A percentile compares a stretch with the other conserved stretches of the same genome.
Conservation (phyloP, 2,329 filamentous ascomycete species). For the Penicillium sp. region DNA sequence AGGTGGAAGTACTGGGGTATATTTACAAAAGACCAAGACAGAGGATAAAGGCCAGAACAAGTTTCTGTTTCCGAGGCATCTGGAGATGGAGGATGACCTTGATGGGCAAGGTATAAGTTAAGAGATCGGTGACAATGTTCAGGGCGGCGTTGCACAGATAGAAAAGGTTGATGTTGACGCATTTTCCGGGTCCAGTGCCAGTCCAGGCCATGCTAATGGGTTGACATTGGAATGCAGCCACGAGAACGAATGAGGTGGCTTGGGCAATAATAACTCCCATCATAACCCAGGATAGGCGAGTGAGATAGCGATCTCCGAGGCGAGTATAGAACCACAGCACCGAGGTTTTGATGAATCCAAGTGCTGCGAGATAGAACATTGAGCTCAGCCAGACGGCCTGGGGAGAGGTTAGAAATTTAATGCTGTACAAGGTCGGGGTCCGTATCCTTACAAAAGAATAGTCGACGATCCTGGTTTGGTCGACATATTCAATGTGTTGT, state of each 20-base stretch:
- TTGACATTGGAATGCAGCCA: slow-evolving; percentile 47
- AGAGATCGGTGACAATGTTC: slow-evolving; percentile 61
- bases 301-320: slow-evolving; percentile 42
- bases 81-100: slow-evolving; percentile 48
- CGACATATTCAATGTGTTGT: slow-evolving; percentile 14
- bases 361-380: slow-evolving; percentile 50
- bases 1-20: not conserved
- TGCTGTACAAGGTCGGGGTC: not conserved
- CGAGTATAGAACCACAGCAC: slow-evolving; percentile 49
- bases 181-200: slow-evolving; percentile 37
- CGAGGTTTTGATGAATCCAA: slow-evolving; percentile 52
- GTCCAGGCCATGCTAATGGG: slow-evolving; percentile 46
- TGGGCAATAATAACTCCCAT: slow-evolving; percentile 43
- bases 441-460: slow-evolving; percentile 22
- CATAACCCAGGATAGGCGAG: slow-evolving; percentile 41
- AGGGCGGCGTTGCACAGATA: slow-evolving; percentile 57
- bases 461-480: slow-evolving; percentile 11
- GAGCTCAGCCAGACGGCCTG: slow-evolving; percentile 49
- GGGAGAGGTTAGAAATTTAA: slow-evolving; percentile 3
- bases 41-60: slow-evolving; percentile 51
- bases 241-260: slow-evolving; percentile 44
- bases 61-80: slow-evolving; percentile 50
- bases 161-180: slow-evolving; percentile 52
- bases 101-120: slow-evolving; percentile 55
- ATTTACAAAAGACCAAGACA: slow-evolving; percentile 50